Conservation (phyloP, 306 rosid genomes). For the Glycine tomentella region DNA sequence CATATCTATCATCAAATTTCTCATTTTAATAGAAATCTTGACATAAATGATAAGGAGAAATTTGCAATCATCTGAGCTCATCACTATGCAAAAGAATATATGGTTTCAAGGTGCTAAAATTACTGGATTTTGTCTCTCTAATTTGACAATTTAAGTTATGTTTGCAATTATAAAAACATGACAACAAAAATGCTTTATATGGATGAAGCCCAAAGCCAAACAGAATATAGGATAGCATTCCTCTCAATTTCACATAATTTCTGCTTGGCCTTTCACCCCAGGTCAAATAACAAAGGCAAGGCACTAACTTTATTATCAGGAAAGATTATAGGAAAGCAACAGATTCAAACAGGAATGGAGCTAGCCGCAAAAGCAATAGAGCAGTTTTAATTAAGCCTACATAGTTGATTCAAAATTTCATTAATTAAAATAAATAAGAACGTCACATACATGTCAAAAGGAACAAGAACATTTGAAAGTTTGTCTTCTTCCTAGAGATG, state of each 20-base stretch:
- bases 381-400: not conserved
- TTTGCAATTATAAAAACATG: conserved; percentile 12
- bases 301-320: conserved; percentile 33
- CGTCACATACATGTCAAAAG: conserved; percentile 69
- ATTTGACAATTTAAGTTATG: not conserved
- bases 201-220: conserved; percentile 1
- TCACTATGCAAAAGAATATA: conserved; percentile 18
- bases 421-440: conserved; percentile 16
- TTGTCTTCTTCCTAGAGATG: conserved; percentile 74
- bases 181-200: not conserved
- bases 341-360: conserved; percentile 22
- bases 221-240: not conserved
- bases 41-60: not conserved
- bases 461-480: conserved; percentile 89
- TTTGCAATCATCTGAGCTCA: not conserved
- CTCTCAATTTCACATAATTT: conserved; percentile 24
- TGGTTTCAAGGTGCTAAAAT: conserved; percentile 23
- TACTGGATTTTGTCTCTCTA: conserved; percentile 14
- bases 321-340: not conserved
- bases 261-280: not conserved
- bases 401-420: conserved; percentile 6
- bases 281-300: not conserved
- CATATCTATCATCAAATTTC: too few relatives aligned
- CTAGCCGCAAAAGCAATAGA: conserved; percentile 16
- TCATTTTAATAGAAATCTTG: too few relatives aligned